Evolutionary conservation across 139 green algal genomes (phyloP).

Genomic region (Nannochloris sp.): DNA sequence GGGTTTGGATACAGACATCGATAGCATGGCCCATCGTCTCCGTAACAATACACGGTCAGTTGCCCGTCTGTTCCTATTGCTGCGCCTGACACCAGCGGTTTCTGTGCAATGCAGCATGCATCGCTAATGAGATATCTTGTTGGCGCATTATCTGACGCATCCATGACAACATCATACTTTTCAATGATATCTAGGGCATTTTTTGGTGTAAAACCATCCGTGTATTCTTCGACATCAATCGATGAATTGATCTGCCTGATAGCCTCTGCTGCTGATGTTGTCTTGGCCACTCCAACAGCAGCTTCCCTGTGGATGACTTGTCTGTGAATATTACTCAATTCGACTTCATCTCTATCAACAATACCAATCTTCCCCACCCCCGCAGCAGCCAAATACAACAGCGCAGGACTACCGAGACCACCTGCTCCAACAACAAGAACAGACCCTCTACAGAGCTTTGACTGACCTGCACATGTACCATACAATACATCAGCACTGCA

Average conservation of each 20-base stretch:
- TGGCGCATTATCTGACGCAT: slow-evolving; percentile 86
- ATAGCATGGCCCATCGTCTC: slow-evolving; percentile 61
- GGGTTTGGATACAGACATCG: slow-evolving; percentile 85
- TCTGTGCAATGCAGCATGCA: slow-evolving; percentile 54
- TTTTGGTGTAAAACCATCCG: slow-evolving; percentile 44
- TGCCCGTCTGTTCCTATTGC: slow-evolving; percentile 86
- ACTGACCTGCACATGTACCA: slow-evolving; percentile 45
- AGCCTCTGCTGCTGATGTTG: slow-evolving; percentile 48
- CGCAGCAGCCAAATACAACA: slow-evolving; percentile 77
- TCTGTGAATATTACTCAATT: slow-evolving; percentile 82
- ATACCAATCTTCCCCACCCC: slow-evolving; percentile 72
- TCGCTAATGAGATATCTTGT: slow-evolving; percentile 91
- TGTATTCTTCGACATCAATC: slow-evolving; percentile 46
- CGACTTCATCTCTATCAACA: slow-evolving; percentile 74
- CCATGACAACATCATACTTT: slow-evolving; percentile 83
- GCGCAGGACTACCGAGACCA: slow-evolving; percentile 73
- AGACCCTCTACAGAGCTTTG: slow-evolving; percentile 40
- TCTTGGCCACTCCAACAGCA: slow-evolving; percentile 66
- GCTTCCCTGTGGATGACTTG: slow-evolving; percentile 71
- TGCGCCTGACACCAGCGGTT: slow-evolving; percentile 81
- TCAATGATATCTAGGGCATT: slow-evolving; percentile 66
- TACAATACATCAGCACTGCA: slow-evolving; percentile 23
- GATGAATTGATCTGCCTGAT: slow-evolving; percentile 56
- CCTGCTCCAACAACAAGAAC: slow-evolving; percentile 83
- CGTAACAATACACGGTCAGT: slow-evolving; percentile 83